Conservation (phyloP, 1,284 basidiomycete species). For the Ceratobasidium sp. region DNA sequence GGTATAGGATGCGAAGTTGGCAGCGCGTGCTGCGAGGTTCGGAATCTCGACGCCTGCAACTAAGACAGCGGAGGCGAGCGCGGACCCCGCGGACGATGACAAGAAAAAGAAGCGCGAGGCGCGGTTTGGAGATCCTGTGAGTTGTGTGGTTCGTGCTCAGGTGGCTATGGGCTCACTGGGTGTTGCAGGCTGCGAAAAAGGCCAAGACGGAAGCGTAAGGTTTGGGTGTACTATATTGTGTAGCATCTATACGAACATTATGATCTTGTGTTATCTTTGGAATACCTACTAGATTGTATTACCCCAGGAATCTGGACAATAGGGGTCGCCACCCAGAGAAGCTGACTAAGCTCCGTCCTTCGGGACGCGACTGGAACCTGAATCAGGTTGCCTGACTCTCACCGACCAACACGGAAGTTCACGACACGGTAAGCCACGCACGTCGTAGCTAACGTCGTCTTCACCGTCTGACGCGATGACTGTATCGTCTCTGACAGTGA, state of each 20-base stretch:
- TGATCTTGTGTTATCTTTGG: not conserved
- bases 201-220: slow-evolving; percentile 40
- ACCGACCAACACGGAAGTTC: slow-evolving; percentile 14
- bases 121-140: slow-evolving; percentile 44
- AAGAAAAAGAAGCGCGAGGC: slow-evolving; percentile 46
- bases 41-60: not conserved
- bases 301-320: not conserved
- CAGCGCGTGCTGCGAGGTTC: slow-evolving; percentile 35
- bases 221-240: not conserved
- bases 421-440: not conserved
- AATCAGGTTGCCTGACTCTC: not conserved
- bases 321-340: slow-evolving; percentile 21
- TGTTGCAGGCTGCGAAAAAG: slow-evolving; percentile 35
- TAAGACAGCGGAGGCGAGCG: not conserved
- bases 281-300: not conserved
- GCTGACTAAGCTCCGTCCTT: slow-evolving; percentile 22
- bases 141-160: not conserved
- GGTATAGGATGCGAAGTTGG: slow-evolving; percentile 35
- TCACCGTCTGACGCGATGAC: not conserved
- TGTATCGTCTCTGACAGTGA: not conserved
- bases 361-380: slow-evolving; percentile 26
- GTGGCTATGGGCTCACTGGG: not conserved
- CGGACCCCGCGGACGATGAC: slow-evolving; percentile 46
- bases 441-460: not conserved
- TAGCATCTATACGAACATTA: not conserved